Evolutionary conservation across 108 stramenopile genomes (phyloP).

Genomic region (Stephanodiscus triporus): DNA sequence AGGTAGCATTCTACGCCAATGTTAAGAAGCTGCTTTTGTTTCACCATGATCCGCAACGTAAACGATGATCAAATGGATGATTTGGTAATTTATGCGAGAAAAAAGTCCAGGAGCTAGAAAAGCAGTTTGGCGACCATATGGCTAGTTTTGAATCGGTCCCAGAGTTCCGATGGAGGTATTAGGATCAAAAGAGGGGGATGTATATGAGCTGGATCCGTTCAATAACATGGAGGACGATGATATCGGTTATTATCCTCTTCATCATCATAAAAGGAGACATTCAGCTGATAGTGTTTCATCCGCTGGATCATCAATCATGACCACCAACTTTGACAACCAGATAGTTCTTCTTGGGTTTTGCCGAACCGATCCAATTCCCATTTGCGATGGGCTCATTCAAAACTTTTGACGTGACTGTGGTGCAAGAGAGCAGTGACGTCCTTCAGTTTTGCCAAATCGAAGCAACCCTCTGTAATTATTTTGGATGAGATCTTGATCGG

Average conservation of each 20-base stretch:
- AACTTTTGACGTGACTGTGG: conserved; percentile 6
- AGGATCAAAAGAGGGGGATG: conserved; percentile 30
- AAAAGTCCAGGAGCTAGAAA: conserved; percentile 19
- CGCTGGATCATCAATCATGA: background rate
- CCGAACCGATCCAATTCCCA: conserved; percentile 17
- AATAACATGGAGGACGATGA: conserved; percentile 8
- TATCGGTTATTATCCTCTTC: background rate
- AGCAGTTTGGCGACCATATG: conserved; percentile 2
- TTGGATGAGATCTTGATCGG: no score
- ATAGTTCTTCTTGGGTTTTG: conserved; percentile 23
- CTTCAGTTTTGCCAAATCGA: conserved; percentile 21
- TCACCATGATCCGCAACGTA: conserved; percentile 47
- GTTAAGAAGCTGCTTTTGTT: conserved; percentile 40
- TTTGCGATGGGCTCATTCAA: conserved; percentile 18
- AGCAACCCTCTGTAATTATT: conserved; percentile 22
- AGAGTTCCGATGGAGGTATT: conserved; percentile 14
- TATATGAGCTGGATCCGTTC: conserved; percentile 22
- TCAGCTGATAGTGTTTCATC: background rate
- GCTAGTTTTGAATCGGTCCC: background rate
- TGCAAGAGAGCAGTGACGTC: conserved; percentile 12
- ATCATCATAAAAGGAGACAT: background rate
- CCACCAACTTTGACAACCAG: conserved; percentile 21
- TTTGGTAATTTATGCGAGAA: conserved; percentile 25
- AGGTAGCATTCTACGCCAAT: conserved; percentile 40
- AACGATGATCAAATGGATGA: conserved; percentile 50